Conservation (phyloP, 1,284 basidiomycete species). For the Leccinum pachyderme region DNA sequence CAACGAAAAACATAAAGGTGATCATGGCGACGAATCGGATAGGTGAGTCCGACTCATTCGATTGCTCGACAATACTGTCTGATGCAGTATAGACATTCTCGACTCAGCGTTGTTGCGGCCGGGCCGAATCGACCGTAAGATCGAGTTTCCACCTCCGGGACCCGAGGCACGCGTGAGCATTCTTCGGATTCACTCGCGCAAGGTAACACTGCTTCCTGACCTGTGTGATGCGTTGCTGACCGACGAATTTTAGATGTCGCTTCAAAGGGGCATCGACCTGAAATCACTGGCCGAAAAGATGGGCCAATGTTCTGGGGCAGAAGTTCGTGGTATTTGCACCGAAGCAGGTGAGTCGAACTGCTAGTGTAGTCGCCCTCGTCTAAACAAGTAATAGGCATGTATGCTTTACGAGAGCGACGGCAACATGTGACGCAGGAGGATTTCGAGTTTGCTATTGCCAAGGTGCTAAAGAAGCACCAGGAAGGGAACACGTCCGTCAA, state of each 20-base stretch:
- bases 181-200: slow-evolving; percentile 94
- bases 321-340: neutral
- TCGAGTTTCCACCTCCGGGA: slow-evolving; percentile 98
- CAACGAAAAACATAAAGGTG: slow-evolving; percentile 98
- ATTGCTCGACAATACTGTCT: neutral
- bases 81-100: slow-evolving; percentile 71
- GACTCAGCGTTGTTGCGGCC: slow-evolving; percentile 94
- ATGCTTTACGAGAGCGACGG: neutral
- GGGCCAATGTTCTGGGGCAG: neutral
- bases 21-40: slow-evolving; percentile 99
- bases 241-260: slow-evolving; percentile 72
- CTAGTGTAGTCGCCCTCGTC: neutral
- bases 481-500: slow-evolving; percentile 87
- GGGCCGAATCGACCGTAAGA: slow-evolving; percentile 97
- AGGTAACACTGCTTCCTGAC: slow-evolving; percentile 48
- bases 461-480: slow-evolving; percentile 90
- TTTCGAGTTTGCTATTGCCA: slow-evolving; percentile 96
- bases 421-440: slow-evolving; percentile 87
- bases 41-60: slow-evolving; percentile 42
- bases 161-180: slow-evolving; percentile 97
- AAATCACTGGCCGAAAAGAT: neutral
- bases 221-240: slow-evolving; percentile 5
- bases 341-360: neutral
- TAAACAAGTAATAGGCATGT: neutral
- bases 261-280: slow-evolving; percentile 92